phyloP scores from a whole-genome alignment of 2,329 filamentous ascomycete genomes.

The Ceratocystis harringtonii region DNA sequence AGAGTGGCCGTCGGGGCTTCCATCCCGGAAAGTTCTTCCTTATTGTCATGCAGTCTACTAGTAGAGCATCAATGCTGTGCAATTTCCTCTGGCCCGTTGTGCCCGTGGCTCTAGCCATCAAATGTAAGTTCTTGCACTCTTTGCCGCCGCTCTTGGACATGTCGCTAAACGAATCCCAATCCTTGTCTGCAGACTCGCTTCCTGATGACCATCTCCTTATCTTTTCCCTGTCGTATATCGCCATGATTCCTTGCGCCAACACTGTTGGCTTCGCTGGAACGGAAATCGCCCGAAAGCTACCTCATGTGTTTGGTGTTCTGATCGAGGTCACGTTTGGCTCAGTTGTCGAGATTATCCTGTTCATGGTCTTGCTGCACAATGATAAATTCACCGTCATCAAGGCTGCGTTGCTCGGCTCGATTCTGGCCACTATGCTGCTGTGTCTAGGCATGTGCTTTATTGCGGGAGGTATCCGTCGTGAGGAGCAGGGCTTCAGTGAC shows the following conservation, averaged over 20 bases:
- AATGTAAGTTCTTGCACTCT: conserved; percentile 4
- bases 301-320: conserved; percentile 54
- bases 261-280: conserved; percentile 36
- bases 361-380: conserved; percentile 54
- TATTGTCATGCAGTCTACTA: conserved; percentile 31
- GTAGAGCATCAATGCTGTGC: conserved; percentile 31
- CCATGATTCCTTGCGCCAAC: conserved; percentile 36
- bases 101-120: conserved; percentile 30
- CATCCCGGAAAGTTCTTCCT: conserved; percentile 29
- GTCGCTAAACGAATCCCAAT: not conserved
- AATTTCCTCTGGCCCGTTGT: conserved; percentile 37
- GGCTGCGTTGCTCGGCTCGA: conserved; percentile 69
- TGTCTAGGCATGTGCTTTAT: conserved; percentile 73
- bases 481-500: conserved; percentile 57
- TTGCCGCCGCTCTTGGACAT: not conserved
- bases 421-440: conserved; percentile 66
- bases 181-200: conserved; percentile 21
- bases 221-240: conserved; percentile 34
- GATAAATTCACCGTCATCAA: conserved; percentile 56
- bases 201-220: conserved; percentile 28
- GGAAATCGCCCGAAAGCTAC: conserved; percentile 65
- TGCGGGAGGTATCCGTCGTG: conserved; percentile 51
- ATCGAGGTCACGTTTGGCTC: conserved; percentile 48
- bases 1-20: conserved; percentile 32
- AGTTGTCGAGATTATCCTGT: conserved; percentile 67